Evolutionary conservation across 2,329 filamentous ascomycete species (phyloP), one percentile per base, ranked within the genome.

Genomic region (Penicillium sp.): DNA sequence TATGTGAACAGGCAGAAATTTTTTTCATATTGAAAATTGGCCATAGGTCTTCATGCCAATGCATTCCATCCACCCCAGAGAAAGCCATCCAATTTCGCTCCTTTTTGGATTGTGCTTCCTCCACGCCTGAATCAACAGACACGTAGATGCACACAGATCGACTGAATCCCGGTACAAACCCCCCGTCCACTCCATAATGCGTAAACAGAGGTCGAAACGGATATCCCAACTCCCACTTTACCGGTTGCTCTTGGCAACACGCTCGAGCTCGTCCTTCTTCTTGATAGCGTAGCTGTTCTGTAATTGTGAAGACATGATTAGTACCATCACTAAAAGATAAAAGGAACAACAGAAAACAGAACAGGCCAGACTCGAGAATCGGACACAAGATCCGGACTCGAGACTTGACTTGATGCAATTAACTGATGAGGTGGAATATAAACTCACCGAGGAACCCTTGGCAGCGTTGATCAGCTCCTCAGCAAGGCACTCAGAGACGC

Each of bases 251-350:
- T 98, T 98, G 81, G 93, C 93, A 71, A 98, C 93, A 93, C 93
- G 93, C 88, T 98, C 93, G 81, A 98, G 80, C 88, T 98, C 95
- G 79, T 98, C 93, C 92, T 98, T 98, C 90, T 98, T 98, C 90
- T 98, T 98, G 87, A 98, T 98, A 72, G 95, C 93, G 78, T 97
- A 98, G 67, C 91, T 96, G 90, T 98, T 98, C 33, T 37, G 9
- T 10, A 37, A 20, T 29, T 13, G 28, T 1, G 32, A 20, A 18
- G 9, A 37, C 8, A 37, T 9, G 18, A 15, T 37, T 37, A 37
- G 33, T 20, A 37, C 6, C 15, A 37, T 37, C 8, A 20, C 18
- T 20, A 20, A 37, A 10, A 12, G n/a, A 12, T 8, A 3, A 12
- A 35, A 12, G 3, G 9, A 18, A 8, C 4, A 6, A 37, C 18